A percentile compares a stretch with the other conserved stretches of the same genome.
These are phyloP conservation scores for Pichia occidentalis DNA, from an alignment of 805 yeast species.

Conservation along the genomic window DNA sequence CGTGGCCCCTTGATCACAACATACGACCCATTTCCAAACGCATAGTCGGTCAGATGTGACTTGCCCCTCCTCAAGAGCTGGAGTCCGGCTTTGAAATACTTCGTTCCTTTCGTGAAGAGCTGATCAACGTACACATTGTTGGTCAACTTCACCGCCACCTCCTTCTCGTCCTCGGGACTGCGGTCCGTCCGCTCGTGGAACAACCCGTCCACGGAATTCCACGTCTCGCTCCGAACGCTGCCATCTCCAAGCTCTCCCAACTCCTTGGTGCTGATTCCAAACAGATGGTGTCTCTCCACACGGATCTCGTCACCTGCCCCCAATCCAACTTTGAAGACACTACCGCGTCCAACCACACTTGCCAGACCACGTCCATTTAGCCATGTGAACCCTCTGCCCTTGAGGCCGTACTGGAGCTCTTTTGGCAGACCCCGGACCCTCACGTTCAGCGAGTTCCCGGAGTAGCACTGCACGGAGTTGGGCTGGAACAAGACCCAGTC, in stretches of 20 bases:
- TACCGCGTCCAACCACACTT: slow-evolving; percentile 50
- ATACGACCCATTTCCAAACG: slow-evolving; percentile 37
- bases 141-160: neutral
- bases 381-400: slow-evolving; percentile 36
- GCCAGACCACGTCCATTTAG: slow-evolving; percentile 53
- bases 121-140: slow-evolving; percentile 4
- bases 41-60: slow-evolving; percentile 11
- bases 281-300: slow-evolving; percentile 38
- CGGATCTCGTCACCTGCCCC: slow-evolving; percentile 41
- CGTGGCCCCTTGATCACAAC: slow-evolving; percentile 52
- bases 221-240: slow-evolving; percentile 15
- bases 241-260: slow-evolving; percentile 32
- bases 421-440: slow-evolving; percentile 35
- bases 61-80: neutral
- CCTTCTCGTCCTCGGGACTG: neutral
- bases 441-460: slow-evolving; percentile 46
- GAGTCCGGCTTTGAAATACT: neutral
- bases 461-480: slow-evolving; percentile 42
- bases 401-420: slow-evolving; percentile 29
- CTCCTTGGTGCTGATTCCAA: slow-evolving; percentile 48
- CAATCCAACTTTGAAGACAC: slow-evolving; percentile 42
- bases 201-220: slow-evolving; percentile 12
- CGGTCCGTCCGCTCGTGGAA: slow-evolving; percentile 3
- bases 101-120: neutral
- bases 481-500: slow-evolving; percentile 58